Percentiles rank a stretch among this genome's conserved stretches.
Evolutionary conservation across 225 moss, liverwort and hornwort genomes (phyloP).

Genomic region (Polytrichum commune): DNA sequence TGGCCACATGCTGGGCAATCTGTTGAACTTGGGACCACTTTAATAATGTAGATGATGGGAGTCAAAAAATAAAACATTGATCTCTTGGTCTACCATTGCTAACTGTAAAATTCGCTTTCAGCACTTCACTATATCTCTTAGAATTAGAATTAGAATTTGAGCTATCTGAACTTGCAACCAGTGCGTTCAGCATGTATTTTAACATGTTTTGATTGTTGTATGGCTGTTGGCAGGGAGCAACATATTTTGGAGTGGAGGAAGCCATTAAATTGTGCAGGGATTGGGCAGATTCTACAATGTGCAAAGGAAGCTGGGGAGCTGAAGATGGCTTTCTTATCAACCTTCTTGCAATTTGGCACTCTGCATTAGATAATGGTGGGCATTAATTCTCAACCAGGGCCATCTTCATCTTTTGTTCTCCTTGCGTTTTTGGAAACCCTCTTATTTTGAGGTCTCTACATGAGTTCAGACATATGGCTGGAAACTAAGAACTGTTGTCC

Average conservation of each 20-base stretch:
- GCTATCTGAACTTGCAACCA: no score
- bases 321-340: constrained; percentile 28
- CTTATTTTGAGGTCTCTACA: no score
- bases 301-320: constrained; percentile 16
- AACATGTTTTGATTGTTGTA: not conserved
- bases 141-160: no score
- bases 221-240: constrained; percentile 38
- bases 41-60: no score
- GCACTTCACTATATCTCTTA: no score
- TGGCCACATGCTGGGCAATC: no score
- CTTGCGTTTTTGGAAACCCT: no score
- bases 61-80: not conserved
- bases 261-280: constrained; percentile 33
- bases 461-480: not conserved
- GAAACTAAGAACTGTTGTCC: constrained; percentile 7
- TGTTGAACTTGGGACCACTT: no score
- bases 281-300: constrained; percentile 34
- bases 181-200: no score
- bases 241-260: constrained; percentile 60
- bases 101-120: no score
- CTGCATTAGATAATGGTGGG: constrained; percentile 53
- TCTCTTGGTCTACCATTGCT: not conserved
- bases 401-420: not conserved
- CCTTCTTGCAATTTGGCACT: constrained; percentile 50
- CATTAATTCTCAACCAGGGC: not conserved